These are phyloP conservation scores for Microdochium trichocladiopsis DNA, from an alignment of 2,329 filamentous ascomycete species.

Conservation along the genomic window DNA sequence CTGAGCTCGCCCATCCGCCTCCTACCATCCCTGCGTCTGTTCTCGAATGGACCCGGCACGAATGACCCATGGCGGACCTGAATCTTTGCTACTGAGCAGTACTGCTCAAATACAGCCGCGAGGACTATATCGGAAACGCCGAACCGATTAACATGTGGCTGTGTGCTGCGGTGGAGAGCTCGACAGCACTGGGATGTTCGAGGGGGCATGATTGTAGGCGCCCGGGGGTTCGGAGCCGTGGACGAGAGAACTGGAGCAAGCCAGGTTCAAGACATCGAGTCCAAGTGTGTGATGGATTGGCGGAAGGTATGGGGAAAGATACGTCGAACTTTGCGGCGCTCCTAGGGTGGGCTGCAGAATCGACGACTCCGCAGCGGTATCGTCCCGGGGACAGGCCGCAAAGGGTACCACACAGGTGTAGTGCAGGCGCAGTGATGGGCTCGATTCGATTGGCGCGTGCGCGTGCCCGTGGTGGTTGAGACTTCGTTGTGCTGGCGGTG, in stretches of 20 bases:
- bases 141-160: constrained; percentile 32
- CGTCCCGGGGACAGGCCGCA: too few relatives aligned
- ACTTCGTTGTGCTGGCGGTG: too few relatives aligned
- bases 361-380: too few relatives aligned
- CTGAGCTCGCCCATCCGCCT: constrained; percentile 45
- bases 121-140: constrained; percentile 56
- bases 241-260: neutral
- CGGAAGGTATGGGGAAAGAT: too few relatives aligned
- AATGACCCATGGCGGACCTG: constrained; percentile 23
- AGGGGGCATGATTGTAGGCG: constrained; percentile 32
- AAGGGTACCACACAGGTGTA: too few relatives aligned
- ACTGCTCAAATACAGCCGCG: constrained; percentile 39
- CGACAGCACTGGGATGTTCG: constrained; percentile 37
- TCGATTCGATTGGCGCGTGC: too few relatives aligned
- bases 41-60: constrained; percentile 47
- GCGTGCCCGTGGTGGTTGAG: too few relatives aligned
- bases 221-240: neutral
- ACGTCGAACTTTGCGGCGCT: too few relatives aligned
- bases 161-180: constrained; percentile 34
- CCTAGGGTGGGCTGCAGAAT: too few relatives aligned
- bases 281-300: too few relatives aligned
- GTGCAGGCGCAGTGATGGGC: too few relatives aligned
- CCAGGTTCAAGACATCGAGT: constrained; percentile 1
- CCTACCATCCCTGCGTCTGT: constrained; percentile 42
- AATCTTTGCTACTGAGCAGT: constrained; percentile 21